phyloP scores from a whole-genome alignment of 2,329 filamentous ascomycete species.

The Byssochlamys sp. region DNA sequence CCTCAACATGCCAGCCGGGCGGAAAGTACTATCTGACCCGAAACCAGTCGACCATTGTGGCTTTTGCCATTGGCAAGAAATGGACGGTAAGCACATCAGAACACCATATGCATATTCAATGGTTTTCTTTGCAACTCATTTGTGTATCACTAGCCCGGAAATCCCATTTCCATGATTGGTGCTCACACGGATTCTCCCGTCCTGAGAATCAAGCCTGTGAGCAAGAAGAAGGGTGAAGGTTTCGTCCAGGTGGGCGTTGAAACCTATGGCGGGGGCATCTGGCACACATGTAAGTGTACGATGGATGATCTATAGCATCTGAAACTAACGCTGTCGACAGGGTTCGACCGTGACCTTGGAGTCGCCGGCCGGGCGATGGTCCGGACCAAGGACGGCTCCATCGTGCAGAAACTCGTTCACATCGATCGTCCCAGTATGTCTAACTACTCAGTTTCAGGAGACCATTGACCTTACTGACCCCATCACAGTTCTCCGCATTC shows the following conservation, averaged over 20 bases:
- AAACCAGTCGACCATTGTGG: constrained; percentile 83
- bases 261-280: constrained; percentile 91
- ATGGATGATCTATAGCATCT: constrained; percentile 3
- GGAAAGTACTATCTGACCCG: constrained; percentile 95
- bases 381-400: constrained; percentile 59
- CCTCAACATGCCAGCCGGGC: constrained; percentile 65
- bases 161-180: constrained; percentile 83
- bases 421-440: constrained; percentile 64
- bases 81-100: constrained; percentile 52
- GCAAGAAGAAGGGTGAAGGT: constrained; percentile 74
- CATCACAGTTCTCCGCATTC: constrained; percentile 63
- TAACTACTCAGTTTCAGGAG: constrained; percentile 3
- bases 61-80: constrained; percentile 79
- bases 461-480: neutral
- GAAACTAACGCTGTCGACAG: constrained; percentile 17
- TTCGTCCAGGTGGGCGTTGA: constrained; percentile 93
- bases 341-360: constrained; percentile 91
- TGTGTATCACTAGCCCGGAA: constrained; percentile 52
- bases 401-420: constrained; percentile 78
- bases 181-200: constrained; percentile 93
- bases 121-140: neutral
- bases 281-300: constrained; percentile 67
- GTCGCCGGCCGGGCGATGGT: constrained; percentile 84
- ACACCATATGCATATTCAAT: neutral
- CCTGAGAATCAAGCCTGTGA: constrained; percentile 85